Evolutionary conservation across 2,329 filamentous ascomycete genomes (phyloP).

Genomic region (Periconia sp.): DNA sequence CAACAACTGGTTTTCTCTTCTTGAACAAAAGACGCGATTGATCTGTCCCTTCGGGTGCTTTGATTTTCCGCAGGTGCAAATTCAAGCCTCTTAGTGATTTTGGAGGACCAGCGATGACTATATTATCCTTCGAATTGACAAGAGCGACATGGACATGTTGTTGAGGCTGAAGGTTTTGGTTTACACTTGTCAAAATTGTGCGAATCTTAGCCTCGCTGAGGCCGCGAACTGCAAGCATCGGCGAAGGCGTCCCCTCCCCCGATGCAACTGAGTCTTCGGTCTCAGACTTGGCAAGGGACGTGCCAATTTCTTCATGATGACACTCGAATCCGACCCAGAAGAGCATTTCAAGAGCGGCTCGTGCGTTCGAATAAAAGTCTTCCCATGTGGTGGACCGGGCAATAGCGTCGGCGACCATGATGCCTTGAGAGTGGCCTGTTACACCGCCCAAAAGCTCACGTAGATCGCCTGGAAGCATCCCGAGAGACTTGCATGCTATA

Average conservation of each 20-base stretch:
- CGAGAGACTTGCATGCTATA: constrained; percentile 88
- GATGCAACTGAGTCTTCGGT: constrained; percentile 91
- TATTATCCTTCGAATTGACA: constrained; percentile 93
- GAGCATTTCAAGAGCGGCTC: constrained; percentile 82
- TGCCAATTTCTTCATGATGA: constrained; percentile 95
- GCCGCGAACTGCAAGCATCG: constrained; percentile 97
- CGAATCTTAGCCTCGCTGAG: constrained; percentile 85
- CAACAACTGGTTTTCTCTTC: constrained; percentile 93
- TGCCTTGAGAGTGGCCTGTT: constrained; percentile 94
- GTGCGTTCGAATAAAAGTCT: constrained; percentile 77
- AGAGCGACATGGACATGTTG: constrained; percentile 94
- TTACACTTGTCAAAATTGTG: constrained; percentile 94
- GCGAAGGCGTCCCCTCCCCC: constrained; percentile 92
- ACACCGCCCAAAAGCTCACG: constrained; percentile 82
- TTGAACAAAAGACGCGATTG: constrained; percentile 94
- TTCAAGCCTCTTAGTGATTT: constrained; percentile 97
- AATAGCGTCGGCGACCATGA: constrained; percentile 89
- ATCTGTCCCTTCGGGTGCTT: constrained; percentile 94
- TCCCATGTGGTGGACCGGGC: constrained; percentile 92
- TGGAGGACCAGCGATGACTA: constrained; percentile 94
- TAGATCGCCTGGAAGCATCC: constrained; percentile 84
- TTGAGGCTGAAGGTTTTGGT: constrained; percentile 90
- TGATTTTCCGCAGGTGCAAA: constrained; percentile 90
- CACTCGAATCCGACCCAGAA: constrained; percentile 99
- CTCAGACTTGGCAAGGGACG: constrained; percentile 86